Evolutionary conservation across 192 early-diverging fungal species (phyloP), one percentile per base, ranked within the genome.

Genomic region (Coemansia sp.): DNA sequence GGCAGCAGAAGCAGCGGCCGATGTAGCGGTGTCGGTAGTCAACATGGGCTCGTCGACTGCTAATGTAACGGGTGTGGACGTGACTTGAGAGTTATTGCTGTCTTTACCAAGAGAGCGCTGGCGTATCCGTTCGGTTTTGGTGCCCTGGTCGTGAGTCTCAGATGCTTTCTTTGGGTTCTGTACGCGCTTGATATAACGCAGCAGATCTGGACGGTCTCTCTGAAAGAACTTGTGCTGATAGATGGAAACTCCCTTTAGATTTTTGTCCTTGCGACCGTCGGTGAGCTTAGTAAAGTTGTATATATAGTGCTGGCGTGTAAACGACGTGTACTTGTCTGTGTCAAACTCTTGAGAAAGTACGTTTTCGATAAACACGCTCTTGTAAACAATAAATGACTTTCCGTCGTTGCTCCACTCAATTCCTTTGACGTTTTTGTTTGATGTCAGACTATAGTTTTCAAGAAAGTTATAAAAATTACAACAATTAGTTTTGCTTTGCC

Each of bases 261-360:
- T 9, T 28, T 71, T 74, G 19, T 54, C 31, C 46, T 75, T 81
- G 58, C 78, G 72, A n/a, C 70, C 70, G 46, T 81, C 78, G 9
- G 68, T 75, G 4, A 51, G 62, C 57, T 74, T 70, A 2, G 21
- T 21, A 46, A 81, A 81, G 12, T 63, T 65, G 17, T 81, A 81
- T n/a, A 81, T 56, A 48, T 81, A 74, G 46, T 75, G 59, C 44
- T 81, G 79, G 49, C 79, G 79, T 1, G 62, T 72, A 31, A 81
- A 75, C 2, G 79, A 81, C 14, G 54, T 37, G 28, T 57, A 72
- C 54, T 69, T 64, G 2, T 23, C 15, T 0, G 79, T 81, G 1
- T 62, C 25, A 20, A 72, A 81, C 56, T 72, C 10, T 12, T 48
- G 31, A 4, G 62, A 37, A 4, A 81, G 60, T 2, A 81, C 62